A percentile compares a stretch with the other conserved stretches of the same genome.
These are phyloP conservation scores for Ceratocystis lukuohia DNA, from an alignment of 2,329 filamentous ascomycete species.

Conservation along the genomic window DNA sequence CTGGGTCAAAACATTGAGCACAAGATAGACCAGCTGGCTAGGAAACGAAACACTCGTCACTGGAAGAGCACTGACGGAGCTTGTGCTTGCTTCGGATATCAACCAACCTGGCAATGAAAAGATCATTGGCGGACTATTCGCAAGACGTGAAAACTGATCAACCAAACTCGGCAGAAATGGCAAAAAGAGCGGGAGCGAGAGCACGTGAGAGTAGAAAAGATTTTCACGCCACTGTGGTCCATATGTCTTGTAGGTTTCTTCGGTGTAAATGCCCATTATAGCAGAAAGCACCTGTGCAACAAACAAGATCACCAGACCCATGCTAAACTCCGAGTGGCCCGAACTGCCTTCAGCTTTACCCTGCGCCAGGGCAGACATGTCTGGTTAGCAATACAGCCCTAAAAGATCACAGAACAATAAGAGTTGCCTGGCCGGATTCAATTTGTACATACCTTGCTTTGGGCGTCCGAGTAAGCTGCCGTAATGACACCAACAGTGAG, in stretches of 20 bases:
- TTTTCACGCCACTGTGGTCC: conserved; percentile 91
- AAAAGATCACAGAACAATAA: background rate
- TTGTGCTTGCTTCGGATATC: conserved; percentile 2
- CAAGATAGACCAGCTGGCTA: conserved; percentile 56
- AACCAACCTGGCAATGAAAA: conserved; percentile 12
- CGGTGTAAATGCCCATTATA: conserved; percentile 89
- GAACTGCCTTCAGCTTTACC: conserved; percentile 16
- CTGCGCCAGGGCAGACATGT: conserved; percentile 9
- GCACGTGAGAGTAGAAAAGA: conserved; percentile 76
- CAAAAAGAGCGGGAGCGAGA: conserved; percentile 63
- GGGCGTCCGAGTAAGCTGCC: conserved; percentile 80
- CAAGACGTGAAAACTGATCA: conserved; percentile 50
- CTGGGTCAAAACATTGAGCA: conserved; percentile 74
- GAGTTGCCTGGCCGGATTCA: background rate
- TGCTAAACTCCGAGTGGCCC: conserved; percentile 29
- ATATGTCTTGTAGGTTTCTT: conserved; percentile 74
- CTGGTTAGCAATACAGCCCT: background rate
- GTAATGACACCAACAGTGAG: conserved; percentile 77
- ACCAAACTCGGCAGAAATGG: conserved; percentile 55
- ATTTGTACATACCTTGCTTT: conserved; percentile 51
- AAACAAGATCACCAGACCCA: conserved; percentile 70
- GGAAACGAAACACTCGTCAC: conserved; percentile 34
- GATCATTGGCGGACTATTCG: conserved; percentile 46
- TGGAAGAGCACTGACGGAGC: background rate
- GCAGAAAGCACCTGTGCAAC: conserved; percentile 81